Conservation (phyloP, 345 rosid genomes). For the Boechera retrofracta region DNA sequence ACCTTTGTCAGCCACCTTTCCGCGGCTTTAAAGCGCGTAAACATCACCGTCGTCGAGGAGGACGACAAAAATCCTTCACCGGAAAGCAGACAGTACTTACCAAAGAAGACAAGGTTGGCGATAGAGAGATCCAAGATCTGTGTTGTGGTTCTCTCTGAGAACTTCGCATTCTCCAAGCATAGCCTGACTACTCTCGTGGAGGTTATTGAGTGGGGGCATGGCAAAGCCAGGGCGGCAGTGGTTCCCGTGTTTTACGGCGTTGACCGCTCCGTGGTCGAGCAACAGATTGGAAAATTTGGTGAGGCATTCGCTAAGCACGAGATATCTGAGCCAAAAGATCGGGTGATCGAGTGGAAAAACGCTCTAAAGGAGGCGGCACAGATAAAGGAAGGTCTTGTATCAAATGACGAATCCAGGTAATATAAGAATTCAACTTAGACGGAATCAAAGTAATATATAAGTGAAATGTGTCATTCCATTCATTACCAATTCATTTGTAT, state of each 20-base stretch:
- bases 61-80: background rate
- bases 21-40: background rate
- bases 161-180: constrained; percentile 14
- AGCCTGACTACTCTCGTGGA: constrained; percentile 26
- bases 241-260: constrained; percentile 32
- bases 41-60: constrained; percentile 15
- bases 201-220: background rate
- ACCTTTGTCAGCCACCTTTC: background rate
- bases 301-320: constrained; percentile 20
- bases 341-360: constrained; percentile 8
- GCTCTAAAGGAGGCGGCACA: constrained; percentile 11
- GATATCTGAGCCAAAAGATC: constrained; percentile 7
- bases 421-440: too few relatives aligned
- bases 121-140: constrained; percentile 31
- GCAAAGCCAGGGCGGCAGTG: background rate
- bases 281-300: background rate
- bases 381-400: background rate
- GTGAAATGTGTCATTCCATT: too few relatives aligned
- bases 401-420: constrained; percentile 13
- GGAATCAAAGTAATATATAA: too few relatives aligned
- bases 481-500: too few relatives aligned
- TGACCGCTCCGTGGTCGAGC: constrained; percentile 15
- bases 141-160: constrained; percentile 17
- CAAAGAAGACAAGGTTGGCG: background rate
- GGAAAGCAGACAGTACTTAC: constrained; percentile 20